Evolutionary conservation across 2,329 filamentous ascomycete species (phyloP).

Genomic region (Amesomyces nigricolor): DNA sequence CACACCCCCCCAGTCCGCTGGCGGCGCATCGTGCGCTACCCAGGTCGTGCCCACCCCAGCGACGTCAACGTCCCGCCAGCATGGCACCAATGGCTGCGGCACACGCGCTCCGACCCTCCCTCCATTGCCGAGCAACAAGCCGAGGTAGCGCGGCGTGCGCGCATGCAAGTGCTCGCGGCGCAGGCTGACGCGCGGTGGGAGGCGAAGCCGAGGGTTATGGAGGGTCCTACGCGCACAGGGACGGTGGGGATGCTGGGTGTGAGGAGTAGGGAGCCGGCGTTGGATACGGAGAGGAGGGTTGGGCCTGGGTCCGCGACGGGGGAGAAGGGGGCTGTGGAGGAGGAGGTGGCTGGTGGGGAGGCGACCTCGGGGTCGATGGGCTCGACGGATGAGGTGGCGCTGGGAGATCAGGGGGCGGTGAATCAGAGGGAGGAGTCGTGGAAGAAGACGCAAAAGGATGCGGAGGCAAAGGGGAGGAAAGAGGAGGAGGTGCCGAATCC

Average conservation of each 20-base stretch:
- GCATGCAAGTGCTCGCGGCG: slow-evolving; percentile 52
- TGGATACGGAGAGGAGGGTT: not conserved
- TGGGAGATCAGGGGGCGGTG: slow-evolving; percentile 12
- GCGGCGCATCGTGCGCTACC: slow-evolving; percentile 59
- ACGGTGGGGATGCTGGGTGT: slow-evolving; percentile 17
- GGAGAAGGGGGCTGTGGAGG: not conserved
- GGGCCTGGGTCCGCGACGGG: not conserved
- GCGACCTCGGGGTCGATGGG: not conserved
- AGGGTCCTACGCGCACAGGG: slow-evolving; percentile 24
- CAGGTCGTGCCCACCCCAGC: slow-evolving; percentile 47
- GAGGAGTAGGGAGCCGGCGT: not conserved
- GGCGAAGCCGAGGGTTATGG: slow-evolving; percentile 42
- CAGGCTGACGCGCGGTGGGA: slow-evolving; percentile 60
- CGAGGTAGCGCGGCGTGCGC: slow-evolving; percentile 48
- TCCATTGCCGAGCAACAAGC: slow-evolving; percentile 50
- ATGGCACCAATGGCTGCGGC: slow-evolving; percentile 66
- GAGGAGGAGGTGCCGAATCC: slow-evolving; percentile 39
- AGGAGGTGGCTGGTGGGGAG: not conserved
- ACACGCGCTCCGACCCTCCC: slow-evolving; percentile 51
- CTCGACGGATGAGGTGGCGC: not conserved
- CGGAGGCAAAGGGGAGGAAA: slow-evolving; percentile 8
- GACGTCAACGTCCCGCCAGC: slow-evolving; percentile 53
- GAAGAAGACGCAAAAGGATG: slow-evolving; percentile 19
- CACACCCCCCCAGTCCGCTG: slow-evolving; percentile 35
- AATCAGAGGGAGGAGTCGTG: slow-evolving; percentile 17